Conservation (phyloP, 257 asterid species). For the Nicotiana paniculata region DNA sequence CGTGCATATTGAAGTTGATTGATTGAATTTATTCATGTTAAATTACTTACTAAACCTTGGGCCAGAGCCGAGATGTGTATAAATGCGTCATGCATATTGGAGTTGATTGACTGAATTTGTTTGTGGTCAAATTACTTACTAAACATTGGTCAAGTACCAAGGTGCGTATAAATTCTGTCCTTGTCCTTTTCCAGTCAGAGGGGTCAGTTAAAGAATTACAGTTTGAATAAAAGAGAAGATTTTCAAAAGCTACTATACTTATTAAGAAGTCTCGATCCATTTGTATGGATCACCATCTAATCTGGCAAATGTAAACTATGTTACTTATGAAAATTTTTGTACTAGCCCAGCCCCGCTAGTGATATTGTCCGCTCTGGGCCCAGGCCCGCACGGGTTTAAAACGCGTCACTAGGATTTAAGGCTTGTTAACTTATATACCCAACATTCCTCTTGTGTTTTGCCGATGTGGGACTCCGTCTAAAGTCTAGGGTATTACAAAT, state of each 20-base stretch:
- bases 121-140: neutral
- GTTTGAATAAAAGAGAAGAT: neutral
- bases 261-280: neutral
- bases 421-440: too few species aligned
- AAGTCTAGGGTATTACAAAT: too few species aligned
- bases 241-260: neutral
- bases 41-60: neutral
- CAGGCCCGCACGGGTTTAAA: too few species aligned
- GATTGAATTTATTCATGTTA: neutral
- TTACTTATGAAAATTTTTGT: too few species aligned
- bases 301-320: too few species aligned
- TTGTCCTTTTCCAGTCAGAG: neutral
- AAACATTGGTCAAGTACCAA: neutral
- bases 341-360: too few species aligned
- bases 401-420: too few species aligned
- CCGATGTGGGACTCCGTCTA: too few species aligned
- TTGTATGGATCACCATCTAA: too few species aligned
- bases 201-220: neutral
- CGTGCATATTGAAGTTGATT: neutral
- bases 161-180: neutral
- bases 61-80: neutral
- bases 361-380: too few species aligned
- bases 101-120: slow-evolving; percentile 2
- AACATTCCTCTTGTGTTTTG: too few species aligned
- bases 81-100: neutral